phyloP scores from a whole-genome alignment of 2,329 filamentous ascomycete species.

The Penicillium paneum region DNA sequence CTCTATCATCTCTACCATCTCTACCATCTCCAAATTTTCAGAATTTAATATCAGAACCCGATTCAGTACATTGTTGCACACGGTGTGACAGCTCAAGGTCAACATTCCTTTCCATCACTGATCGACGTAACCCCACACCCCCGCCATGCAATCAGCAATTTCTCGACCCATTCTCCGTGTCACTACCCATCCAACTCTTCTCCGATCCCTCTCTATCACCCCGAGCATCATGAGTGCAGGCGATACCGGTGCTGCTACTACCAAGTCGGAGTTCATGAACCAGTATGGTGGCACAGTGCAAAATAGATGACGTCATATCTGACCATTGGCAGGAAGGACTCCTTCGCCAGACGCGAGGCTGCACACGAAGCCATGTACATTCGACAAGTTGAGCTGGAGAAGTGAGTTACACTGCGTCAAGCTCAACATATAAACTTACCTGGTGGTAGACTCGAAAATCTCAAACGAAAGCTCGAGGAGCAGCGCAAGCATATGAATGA shows the following conservation, averaged over 20 bases:
- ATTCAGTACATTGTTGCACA: not conserved
- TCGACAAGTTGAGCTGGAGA: constrained; percentile 21
- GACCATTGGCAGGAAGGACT: constrained; percentile 19
- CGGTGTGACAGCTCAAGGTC: not conserved
- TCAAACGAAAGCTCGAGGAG: constrained; percentile 24
- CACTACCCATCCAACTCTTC: not conserved
- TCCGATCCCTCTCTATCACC: constrained; percentile 19
- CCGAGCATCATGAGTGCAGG: constrained; percentile 22
- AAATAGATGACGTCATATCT: constrained; percentile 24
- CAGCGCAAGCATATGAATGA: constrained; percentile 26
- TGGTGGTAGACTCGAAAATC: constrained; percentile 9
- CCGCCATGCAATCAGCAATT: constrained; percentile 15
- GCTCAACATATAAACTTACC: not conserved
- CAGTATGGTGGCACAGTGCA: constrained; percentile 19
- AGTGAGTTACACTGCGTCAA: constrained; percentile 5
- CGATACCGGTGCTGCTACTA: constrained; percentile 19
- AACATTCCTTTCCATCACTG: not conserved
- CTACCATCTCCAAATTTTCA: not conserved
- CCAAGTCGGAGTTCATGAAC: constrained; percentile 27
- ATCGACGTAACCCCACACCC: not conserved
- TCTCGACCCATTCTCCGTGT: constrained; percentile 19
- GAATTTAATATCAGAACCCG: not conserved
- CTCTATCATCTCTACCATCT: too few species aligned
- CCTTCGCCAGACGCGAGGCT: constrained; percentile 19
- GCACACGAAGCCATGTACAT: constrained; percentile 20